These are phyloP conservation scores for Isoetes engelmannii DNA, from an alignment of 83 land plant genomes.

Conservation along the genomic window DNA sequence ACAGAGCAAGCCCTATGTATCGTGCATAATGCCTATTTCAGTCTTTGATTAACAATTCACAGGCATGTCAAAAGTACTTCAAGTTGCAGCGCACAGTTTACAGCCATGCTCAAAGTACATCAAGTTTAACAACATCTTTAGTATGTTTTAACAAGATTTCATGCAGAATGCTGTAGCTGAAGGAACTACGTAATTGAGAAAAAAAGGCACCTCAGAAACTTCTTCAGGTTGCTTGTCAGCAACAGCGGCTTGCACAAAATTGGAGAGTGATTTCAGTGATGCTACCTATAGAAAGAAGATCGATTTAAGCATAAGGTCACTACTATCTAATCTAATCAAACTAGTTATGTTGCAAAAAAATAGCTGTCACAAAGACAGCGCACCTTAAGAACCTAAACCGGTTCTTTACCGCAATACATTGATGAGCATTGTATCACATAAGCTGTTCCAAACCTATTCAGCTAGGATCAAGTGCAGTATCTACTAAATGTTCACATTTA, in stretches of 20 bases:
- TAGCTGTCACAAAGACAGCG: background rate
- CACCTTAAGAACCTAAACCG: constrained; percentile 11
- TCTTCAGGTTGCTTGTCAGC: constrained; percentile 66
- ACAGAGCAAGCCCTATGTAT: background rate
- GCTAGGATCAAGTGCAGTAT: background rate
- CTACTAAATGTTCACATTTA: background rate
- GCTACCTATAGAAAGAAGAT: constrained; percentile 16
- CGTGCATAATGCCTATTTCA: no score
- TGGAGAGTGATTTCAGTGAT: constrained; percentile 63
- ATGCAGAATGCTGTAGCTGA: background rate
- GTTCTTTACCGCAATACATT: constrained; percentile 5
- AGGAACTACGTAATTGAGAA: background rate
- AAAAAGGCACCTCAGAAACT: constrained; percentile 49
- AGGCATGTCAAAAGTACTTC: background rate
- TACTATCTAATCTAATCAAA: background rate
- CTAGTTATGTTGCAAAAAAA: constrained; percentile 19
- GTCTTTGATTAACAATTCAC: no score
- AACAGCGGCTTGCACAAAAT: constrained; percentile 59
- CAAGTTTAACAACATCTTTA: background rate
- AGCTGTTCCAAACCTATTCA: background rate
- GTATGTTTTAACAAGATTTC: background rate
- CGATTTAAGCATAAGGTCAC: background rate
- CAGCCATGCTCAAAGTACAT: background rate
- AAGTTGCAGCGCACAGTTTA: background rate
- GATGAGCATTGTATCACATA: background rate